These are phyloP conservation scores for Aspergillus clavatus DNA, from an alignment of 2,329 filamentous ascomycete genomes.

Conservation along the genomic window DNA sequence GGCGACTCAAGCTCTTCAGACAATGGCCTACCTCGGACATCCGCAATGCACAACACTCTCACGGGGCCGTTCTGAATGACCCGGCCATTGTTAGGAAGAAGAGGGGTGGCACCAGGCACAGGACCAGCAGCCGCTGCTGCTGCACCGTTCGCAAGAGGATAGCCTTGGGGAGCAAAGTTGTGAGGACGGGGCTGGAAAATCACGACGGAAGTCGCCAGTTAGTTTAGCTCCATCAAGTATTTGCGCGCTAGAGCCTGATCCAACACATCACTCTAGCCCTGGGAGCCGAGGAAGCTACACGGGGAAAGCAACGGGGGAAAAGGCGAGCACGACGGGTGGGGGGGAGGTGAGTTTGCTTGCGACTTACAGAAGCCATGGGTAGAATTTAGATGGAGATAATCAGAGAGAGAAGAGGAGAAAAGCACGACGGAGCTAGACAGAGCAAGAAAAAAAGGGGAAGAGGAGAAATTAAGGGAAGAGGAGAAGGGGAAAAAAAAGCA, in stretches of 20 bases:
- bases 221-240: conserved; percentile 12
- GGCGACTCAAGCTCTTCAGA: conserved; percentile 2
- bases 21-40: conserved; percentile 46
- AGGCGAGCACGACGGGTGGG: conserved; percentile 14
- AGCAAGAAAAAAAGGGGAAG: conserved; percentile 6
- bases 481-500: too few relatives aligned
- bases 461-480: conserved; percentile 7
- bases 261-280: conserved; percentile 16
- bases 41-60: conserved; percentile 47
- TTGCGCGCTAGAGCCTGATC: conserved; percentile 5
- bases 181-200: conserved; percentile 39
- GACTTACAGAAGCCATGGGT: conserved; percentile 48
- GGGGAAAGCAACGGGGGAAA: conserved; percentile 7
- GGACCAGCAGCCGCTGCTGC: conserved; percentile 30
- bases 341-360: conserved; percentile 11
- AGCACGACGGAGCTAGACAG: background rate
- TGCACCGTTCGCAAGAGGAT: conserved; percentile 45
- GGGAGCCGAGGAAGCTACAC: conserved; percentile 13
- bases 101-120: conserved; percentile 44
- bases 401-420: background rate
- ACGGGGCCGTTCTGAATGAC: conserved; percentile 46
- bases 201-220: conserved; percentile 11
- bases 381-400: conserved; percentile 10
- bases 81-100: conserved; percentile 48
- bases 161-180: conserved; percentile 41